These are phyloP conservation scores for Trypanosoma melophagium DNA, from an alignment of 208 protist species.

Conservation along the genomic window DNA sequence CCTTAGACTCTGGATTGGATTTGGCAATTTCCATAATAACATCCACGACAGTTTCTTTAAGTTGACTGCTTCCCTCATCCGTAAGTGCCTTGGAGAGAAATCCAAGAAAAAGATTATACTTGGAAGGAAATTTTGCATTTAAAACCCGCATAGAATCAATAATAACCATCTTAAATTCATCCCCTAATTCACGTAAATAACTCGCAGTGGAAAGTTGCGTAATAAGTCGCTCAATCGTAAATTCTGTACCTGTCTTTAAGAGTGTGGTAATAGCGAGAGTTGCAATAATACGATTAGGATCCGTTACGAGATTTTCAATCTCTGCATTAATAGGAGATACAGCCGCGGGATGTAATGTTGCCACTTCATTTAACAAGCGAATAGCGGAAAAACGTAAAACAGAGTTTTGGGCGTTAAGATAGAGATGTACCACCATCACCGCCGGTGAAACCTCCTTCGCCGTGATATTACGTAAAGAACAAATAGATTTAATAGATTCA, in stretches of 20 bases:
- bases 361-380: conserved; percentile 91
- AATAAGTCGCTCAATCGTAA: conserved; percentile 96
- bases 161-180: conserved; percentile 98
- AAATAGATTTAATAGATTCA: conserved; percentile 96
- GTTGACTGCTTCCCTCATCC: conserved; percentile 88
- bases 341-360: conserved; percentile 68
- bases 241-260: conserved; percentile 96
- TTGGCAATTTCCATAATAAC: conserved; percentile 94
- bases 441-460: conserved; percentile 90
- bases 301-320: conserved; percentile 95
- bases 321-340: conserved; percentile 94
- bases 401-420: conserved; percentile 90
- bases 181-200: conserved; percentile 94
- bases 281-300: conserved; percentile 96
- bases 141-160: conserved; percentile 95
- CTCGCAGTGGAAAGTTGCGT: conserved; percentile 92
- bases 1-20: conserved; percentile 88
- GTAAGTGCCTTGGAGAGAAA: conserved; percentile 89
- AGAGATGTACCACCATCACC: conserved; percentile 92
- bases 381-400: conserved; percentile 95
- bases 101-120: conserved; percentile 86
- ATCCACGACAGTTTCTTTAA: conserved; percentile 96
- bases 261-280: conserved; percentile 98
- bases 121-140: conserved; percentile 95
- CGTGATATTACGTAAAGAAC: conserved; percentile 86